phyloP scores from a whole-genome alignment of 345 rosid genomes.

The Bruguiera gymnorhiza region DNA sequence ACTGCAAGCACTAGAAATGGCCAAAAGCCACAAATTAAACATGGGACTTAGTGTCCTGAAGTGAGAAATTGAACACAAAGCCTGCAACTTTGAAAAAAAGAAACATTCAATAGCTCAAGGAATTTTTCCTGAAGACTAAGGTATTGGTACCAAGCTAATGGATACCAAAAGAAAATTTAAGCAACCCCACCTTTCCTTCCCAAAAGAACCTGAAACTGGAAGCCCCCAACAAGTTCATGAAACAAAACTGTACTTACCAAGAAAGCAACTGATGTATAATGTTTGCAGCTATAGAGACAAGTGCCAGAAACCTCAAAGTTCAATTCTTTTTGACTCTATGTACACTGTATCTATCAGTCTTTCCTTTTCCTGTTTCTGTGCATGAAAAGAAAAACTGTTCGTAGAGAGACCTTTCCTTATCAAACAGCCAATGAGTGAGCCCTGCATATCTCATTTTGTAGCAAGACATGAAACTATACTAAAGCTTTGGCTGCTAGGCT shows the following conservation, averaged over 20 bases:
- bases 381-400: constrained; percentile 5
- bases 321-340: neutral
- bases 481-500: constrained; percentile 1
- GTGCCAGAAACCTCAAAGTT: neutral
- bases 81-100: no score
- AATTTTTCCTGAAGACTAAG: no score
- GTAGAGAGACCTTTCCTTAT: constrained; percentile 1
- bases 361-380: neutral
- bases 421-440: neutral
- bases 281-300: neutral
- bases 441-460: constrained; percentile 6
- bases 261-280: neutral
- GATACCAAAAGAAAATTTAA: neutral
- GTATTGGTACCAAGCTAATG: no score
- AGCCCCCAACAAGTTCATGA: constrained; percentile 7
- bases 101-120: no score
- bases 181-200: neutral
- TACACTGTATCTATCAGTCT: neutral
- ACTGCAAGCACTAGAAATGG: neutral
- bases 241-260: neutral
- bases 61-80: no score
- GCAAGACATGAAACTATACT: neutral
- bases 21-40: neutral
- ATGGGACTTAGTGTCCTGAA: neutral
- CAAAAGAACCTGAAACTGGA: neutral